Percentiles rank a stretch among this genome's conserved stretches.
phyloP scores from a whole-genome alignment of 352 stramenopile species.

The Pythium folliculosum region DNA sequence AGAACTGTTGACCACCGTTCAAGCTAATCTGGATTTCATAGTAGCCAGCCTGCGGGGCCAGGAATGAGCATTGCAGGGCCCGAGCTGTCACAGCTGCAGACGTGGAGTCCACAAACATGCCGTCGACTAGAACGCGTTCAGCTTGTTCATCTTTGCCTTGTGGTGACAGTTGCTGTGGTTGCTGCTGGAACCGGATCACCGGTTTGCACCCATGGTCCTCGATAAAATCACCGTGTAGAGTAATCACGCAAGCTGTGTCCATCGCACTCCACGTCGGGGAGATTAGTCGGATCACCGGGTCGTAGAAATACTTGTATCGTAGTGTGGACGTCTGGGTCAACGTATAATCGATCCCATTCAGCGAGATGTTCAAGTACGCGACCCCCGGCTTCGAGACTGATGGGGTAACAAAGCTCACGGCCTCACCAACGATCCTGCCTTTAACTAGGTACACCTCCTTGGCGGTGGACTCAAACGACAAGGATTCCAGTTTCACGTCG shows the following conservation, averaged over 20 bases:
- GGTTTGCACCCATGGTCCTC: constrained; percentile 50
- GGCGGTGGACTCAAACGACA: not conserved
- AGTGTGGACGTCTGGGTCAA: constrained; percentile 45
- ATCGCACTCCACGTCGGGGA: constrained; percentile 47
- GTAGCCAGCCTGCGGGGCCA: constrained; percentile 37
- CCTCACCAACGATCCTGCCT: constrained; percentile 62
- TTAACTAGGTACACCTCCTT: constrained; percentile 34
- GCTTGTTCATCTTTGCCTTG: constrained; percentile 19
- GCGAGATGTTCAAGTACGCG: constrained; percentile 60
- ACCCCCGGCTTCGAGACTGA: constrained; percentile 39
- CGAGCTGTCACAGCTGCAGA: constrained; percentile 3
- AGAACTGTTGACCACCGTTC: constrained; percentile 66
- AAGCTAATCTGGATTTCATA: constrained; percentile 72
- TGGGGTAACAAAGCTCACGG: constrained; percentile 53
- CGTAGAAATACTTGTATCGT: constrained; percentile 59
- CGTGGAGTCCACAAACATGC: constrained; percentile 29
- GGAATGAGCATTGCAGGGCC: constrained; percentile 39
- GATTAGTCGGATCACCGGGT: constrained; percentile 54
- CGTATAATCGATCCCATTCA: constrained; percentile 82
- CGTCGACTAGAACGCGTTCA: constrained; percentile 33
- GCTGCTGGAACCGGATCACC: constrained; percentile 46
- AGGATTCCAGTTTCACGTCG: not conserved
- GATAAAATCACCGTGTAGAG: constrained; percentile 53
- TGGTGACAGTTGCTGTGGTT: constrained; percentile 18
- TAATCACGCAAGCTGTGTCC: constrained; percentile 36